phyloP scores from a whole-genome alignment of 2,329 filamentous ascomycete genomes.

The Calycina herbarum region DNA sequence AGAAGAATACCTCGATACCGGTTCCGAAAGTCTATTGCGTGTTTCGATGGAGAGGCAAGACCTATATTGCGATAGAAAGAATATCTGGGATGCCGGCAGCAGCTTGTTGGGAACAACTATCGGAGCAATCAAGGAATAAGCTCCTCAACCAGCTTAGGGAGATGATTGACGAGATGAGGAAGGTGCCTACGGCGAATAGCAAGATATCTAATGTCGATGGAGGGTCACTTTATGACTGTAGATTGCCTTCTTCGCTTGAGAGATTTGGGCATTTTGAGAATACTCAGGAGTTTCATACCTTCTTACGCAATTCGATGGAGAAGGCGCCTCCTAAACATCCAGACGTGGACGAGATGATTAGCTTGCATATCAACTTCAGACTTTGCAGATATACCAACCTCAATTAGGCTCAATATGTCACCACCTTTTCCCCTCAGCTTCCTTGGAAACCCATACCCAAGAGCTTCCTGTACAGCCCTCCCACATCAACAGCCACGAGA shows the following conservation, averaged over 20 bases:
- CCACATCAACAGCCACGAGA: too few species aligned
- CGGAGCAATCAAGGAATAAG: conserved; percentile 38
- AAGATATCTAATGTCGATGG: conserved; percentile 37
- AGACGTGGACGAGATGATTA: too few species aligned
- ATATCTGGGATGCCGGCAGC: conserved; percentile 41
- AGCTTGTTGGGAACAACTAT: conserved; percentile 35
- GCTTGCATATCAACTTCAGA: too few species aligned
- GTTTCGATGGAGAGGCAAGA: conserved; percentile 35
- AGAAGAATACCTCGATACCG: conserved; percentile 41
- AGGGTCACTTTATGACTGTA: conserved; percentile 38
- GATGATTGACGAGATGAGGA: conserved; percentile 37
- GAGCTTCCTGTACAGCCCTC: too few species aligned
- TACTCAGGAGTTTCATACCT: conserved; percentile 38
- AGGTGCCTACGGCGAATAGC: conserved; percentile 31
- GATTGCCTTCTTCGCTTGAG: conserved; percentile 28
- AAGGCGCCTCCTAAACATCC: too few species aligned
- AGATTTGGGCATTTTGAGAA: conserved; percentile 38
- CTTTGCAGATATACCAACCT: too few species aligned
- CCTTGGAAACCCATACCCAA: too few species aligned
- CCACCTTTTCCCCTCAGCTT: too few species aligned
- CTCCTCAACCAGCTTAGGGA: conserved; percentile 38
- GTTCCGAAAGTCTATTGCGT: conserved; percentile 41
- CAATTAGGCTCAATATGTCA: too few species aligned
- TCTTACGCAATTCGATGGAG: too few species aligned
- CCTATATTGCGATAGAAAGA: conserved; percentile 44